phyloP scores from a whole-genome alignment of 306 rosid species.

The Lupinus albus region DNA sequence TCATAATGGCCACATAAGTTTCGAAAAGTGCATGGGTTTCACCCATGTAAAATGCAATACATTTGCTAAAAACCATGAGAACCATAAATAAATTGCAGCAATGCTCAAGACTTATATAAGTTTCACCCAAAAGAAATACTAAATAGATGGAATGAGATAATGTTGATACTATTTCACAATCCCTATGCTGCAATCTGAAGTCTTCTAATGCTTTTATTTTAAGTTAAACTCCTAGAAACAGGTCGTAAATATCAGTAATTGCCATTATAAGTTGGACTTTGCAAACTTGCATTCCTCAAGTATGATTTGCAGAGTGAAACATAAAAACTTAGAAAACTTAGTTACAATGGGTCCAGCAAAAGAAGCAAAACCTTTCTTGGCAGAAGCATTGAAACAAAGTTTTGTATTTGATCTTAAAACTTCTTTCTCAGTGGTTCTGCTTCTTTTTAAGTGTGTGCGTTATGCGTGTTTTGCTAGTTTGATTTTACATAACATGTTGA shows the following conservation, averaged over 20 bases:
- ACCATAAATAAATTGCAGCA: neutral
- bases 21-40: conserved; percentile 30
- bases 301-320: neutral
- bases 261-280: neutral
- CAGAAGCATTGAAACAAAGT: conserved; percentile 11
- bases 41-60: conserved; percentile 20
- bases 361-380: conserved; percentile 30
- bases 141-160: neutral
- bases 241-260: neutral
- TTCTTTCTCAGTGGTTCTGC: conserved; percentile 15
- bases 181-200: conserved; percentile 21
- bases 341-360: conserved; percentile 8
- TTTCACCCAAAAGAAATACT: conserved; percentile 8
- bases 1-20: conserved; percentile 15
- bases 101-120: conserved; percentile 14
- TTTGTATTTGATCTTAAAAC: conserved; percentile 25
- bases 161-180: conserved; percentile 23
- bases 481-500: conserved; percentile 31
- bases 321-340: conserved; percentile 19
- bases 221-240: conserved; percentile 29
- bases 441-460: conserved; percentile 26
- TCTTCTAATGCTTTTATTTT: conserved; percentile 8
- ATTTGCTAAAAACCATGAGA: conserved; percentile 4
- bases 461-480: conserved; percentile 22
- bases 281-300: neutral